phyloP scores from a whole-genome alignment of 2,329 filamentous ascomycete genomes.

The Pseudocercospora pini-densiflorae region DNA sequence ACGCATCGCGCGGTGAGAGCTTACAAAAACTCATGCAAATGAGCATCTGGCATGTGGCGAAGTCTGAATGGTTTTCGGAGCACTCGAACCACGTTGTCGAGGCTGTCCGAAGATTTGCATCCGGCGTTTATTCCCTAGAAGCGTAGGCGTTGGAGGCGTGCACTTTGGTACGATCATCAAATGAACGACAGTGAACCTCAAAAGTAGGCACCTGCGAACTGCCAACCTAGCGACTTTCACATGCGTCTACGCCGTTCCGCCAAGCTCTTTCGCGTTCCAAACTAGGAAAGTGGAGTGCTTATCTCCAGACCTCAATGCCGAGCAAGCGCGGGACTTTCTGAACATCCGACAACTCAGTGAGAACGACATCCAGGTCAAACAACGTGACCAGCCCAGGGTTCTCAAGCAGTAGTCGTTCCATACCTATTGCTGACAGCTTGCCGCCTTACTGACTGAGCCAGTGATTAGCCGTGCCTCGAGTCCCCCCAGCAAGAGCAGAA shows the following conservation, averaged over 20 bases:
- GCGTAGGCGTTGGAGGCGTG: slow-evolving; percentile 13
- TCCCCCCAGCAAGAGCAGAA: not conserved
- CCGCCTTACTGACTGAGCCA: not conserved
- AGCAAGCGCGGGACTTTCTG: slow-evolving; percentile 8
- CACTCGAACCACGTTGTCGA: not conserved
- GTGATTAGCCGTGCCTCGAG: not conserved
- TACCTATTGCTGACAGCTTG: not conserved
- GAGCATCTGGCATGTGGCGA: not conserved
- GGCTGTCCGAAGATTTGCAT: not conserved
- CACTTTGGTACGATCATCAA: not conserved
- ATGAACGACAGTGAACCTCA: slow-evolving; percentile 2
- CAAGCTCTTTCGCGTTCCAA: not conserved
- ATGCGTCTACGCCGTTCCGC: not conserved
- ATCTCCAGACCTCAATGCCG: not conserved
- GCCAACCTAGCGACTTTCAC: not conserved
- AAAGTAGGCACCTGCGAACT: not conserved
- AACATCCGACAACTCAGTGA: not conserved
- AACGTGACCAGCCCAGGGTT: not conserved
- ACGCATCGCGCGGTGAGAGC: not conserved
- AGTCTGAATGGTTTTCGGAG: not conserved
- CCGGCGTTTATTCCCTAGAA: not conserved
- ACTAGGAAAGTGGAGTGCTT: slow-evolving; percentile 6
- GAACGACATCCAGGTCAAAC: not conserved
- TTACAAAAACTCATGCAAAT: too few relatives aligned
- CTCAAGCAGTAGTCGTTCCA: not conserved